phyloP scores from a whole-genome alignment of 176 grass and related monocot genomes.

The Oryza punctata region DNA sequence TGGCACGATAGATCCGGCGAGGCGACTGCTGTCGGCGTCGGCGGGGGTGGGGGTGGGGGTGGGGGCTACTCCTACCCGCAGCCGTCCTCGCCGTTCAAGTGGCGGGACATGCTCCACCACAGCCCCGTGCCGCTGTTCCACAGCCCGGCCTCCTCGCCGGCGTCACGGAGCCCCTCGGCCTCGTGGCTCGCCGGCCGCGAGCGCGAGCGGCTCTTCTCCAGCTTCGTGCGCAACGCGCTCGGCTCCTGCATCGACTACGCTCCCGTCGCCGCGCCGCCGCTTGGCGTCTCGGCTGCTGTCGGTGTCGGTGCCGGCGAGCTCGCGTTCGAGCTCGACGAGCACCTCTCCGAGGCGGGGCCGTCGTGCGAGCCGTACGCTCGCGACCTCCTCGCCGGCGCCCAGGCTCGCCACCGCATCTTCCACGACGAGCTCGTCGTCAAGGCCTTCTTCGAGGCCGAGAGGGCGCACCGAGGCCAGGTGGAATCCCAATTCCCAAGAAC shows the following conservation, averaged over 20 bases:
- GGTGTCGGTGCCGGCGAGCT: slow-evolving; percentile 41
- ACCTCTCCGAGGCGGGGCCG: slow-evolving; percentile 24
- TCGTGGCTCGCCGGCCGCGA: slow-evolving; percentile 53
- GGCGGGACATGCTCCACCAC: slow-evolving; percentile 59
- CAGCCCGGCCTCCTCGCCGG: slow-evolving; percentile 49
- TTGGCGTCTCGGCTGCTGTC: slow-evolving; percentile 34
- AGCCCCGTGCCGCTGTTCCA: slow-evolving; percentile 71
- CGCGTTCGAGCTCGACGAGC: slow-evolving; percentile 56
- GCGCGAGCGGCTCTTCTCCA: slow-evolving; percentile 68
- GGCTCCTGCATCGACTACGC: slow-evolving; percentile 77
- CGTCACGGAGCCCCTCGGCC: slow-evolving; percentile 61
- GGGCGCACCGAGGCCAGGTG: slow-evolving; percentile 83
- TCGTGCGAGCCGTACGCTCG: slow-evolving; percentile 49
- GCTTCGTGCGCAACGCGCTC: slow-evolving; percentile 72
- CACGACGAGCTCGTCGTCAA: slow-evolving; percentile 74
- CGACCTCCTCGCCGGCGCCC: slow-evolving; percentile 58
- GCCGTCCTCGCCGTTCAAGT: slow-evolving; percentile 63
- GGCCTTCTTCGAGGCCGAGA: slow-evolving; percentile 76
- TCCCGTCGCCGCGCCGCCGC: slow-evolving; percentile 37
- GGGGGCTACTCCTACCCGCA: slow-evolving; percentile 43
- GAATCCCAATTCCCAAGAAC: not conserved
- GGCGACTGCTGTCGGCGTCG: slow-evolving; percentile 5
- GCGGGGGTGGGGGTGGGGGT: not conserved
- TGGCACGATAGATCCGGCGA: slow-evolving; percentile 77
- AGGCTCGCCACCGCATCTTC: slow-evolving; percentile 74